These are phyloP conservation scores for Nothomitra cinnamomea DNA, from an alignment of 2,329 filamentous ascomycete genomes.

Conservation along the genomic window DNA sequence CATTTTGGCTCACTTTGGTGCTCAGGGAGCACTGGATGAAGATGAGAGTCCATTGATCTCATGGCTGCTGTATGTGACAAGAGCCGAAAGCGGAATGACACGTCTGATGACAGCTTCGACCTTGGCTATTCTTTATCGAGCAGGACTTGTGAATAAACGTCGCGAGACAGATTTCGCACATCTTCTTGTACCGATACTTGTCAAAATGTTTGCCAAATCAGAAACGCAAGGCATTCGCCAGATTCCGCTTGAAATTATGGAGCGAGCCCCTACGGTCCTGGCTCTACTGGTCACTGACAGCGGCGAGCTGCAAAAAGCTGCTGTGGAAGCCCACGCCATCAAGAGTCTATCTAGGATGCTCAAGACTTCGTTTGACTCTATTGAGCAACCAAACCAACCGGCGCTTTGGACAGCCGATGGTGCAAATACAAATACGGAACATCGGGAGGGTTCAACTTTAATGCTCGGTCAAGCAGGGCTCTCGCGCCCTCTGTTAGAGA, in stretches of 20 bases:
- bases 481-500: constrained; percentile 44
- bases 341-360: constrained; percentile 44
- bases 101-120: constrained; percentile 53
- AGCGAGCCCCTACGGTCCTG: constrained; percentile 58
- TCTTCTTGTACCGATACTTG: constrained; percentile 52
- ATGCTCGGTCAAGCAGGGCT: constrained; percentile 45
- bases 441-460: constrained; percentile 18
- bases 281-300: constrained; percentile 66
- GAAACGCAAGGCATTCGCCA: constrained; percentile 15
- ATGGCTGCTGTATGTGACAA: constrained; percentile 51
- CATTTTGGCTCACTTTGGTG: background rate
- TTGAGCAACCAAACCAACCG: constrained; percentile 21
- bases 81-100: constrained; percentile 38
- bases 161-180: constrained; percentile 48
- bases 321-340: constrained; percentile 51
- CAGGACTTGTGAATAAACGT: constrained; percentile 45
- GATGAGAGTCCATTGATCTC: constrained; percentile 54
- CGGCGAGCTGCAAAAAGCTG: constrained; percentile 62
- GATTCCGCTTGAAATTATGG: constrained; percentile 17
- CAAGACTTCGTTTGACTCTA: constrained; percentile 47
- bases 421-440: constrained; percentile 4
- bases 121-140: constrained; percentile 50
- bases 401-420: constrained; percentile 1
- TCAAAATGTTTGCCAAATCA: constrained; percentile 44
- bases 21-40: constrained; percentile 30